A percentile compares a stretch with the other conserved stretches of the same genome.
phyloP scores from a whole-genome alignment of 108 stramenopile species.

The Nitzschia sp. region DNA sequence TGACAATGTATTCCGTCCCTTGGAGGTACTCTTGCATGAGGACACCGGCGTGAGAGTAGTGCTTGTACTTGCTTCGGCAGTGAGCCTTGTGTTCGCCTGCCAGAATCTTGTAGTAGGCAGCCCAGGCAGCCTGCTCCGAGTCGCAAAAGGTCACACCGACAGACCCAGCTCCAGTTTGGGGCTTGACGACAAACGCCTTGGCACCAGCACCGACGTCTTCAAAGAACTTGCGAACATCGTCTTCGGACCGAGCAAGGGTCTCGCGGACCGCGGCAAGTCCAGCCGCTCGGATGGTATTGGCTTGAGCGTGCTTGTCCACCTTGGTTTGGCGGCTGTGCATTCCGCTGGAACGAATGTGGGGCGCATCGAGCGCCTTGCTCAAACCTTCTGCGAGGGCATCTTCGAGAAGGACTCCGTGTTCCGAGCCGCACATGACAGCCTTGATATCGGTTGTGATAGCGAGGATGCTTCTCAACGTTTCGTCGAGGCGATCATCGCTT shows the following conservation, averaged over 20 bases:
- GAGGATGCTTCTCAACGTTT: background rate
- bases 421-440: slow-evolving; percentile 1
- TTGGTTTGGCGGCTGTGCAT: background rate
- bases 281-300: background rate
- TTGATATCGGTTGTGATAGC: background rate
- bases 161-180: slow-evolving; percentile 11
- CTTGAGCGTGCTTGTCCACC: slow-evolving; percentile 7
- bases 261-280: background rate
- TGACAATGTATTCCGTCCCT: slow-evolving; percentile 91
- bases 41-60: slow-evolving; percentile 33
- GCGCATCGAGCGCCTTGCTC: background rate
- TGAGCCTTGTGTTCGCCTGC: slow-evolving; percentile 14
- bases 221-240: background rate
- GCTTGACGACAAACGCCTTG: slow-evolving; percentile 5
- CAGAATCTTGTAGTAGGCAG: background rate
- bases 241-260: background rate
- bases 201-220: background rate
- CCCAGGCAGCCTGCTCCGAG: background rate
- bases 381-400: background rate
- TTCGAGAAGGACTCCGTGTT: background rate
- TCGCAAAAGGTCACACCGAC: slow-evolving; percentile 14
- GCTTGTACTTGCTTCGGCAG: slow-evolving; percentile 5
- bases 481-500: background rate
- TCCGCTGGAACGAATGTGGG: background rate
- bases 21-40: slow-evolving; percentile 89